Conservation (phyloP, 305 asterid genomes). For the Rubia tinctorum region DNA sequence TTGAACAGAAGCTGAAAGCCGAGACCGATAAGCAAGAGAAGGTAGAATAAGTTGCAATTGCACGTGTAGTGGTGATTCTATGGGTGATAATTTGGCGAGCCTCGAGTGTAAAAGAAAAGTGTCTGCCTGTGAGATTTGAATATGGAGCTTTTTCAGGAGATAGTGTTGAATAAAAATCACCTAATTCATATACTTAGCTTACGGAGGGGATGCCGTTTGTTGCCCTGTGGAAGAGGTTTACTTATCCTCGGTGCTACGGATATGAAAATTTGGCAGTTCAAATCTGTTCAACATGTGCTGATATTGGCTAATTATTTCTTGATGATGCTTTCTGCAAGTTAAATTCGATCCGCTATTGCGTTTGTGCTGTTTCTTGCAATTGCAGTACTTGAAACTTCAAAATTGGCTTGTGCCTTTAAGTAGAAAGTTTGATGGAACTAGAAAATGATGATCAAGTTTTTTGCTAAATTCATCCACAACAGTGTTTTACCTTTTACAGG, state of each 20-base stretch:
- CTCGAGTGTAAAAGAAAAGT: background rate
- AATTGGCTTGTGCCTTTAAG: too few relatives aligned
- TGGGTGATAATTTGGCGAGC: background rate
- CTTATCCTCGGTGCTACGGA: too few relatives aligned
- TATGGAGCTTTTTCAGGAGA: background rate
- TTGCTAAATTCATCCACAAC: background rate
- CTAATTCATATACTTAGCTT: background rate
- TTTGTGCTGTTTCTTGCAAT: background rate
- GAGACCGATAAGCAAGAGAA: slow-evolving; percentile 28
- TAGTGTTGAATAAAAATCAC: background rate
- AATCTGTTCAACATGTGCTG: background rate
- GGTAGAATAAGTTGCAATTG: slow-evolving; percentile 24
- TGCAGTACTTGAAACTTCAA: background rate
- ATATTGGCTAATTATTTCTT: background rate
- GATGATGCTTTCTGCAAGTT: background rate
- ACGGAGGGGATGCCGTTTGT: background rate
- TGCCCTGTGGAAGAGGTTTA: background rate
- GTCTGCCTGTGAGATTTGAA: background rate
- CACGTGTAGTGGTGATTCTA: background rate
- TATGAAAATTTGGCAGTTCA: background rate
- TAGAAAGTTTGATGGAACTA: too few relatives aligned
- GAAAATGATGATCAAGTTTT: too few relatives aligned
- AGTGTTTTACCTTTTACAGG: background rate
- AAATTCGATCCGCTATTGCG: background rate
- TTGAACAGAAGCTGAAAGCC: slow-evolving; percentile 58